Base-by-base conservation (phyloP, 495 filamentous ascomycete genomes). In the Cercophora sp. region DNA sequence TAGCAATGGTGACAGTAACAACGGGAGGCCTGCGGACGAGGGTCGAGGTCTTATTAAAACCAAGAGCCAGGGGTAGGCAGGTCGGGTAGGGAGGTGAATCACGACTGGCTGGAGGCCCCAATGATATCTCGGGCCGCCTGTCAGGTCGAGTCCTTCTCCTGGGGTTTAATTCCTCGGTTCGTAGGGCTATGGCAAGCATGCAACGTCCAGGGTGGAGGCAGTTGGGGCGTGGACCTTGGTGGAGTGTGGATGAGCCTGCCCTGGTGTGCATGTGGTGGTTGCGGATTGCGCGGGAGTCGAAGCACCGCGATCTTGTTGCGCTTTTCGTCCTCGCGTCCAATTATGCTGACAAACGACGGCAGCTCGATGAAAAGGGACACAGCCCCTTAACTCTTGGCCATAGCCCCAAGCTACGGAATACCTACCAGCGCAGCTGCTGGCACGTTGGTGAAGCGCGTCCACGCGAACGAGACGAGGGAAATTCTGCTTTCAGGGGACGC, bases 91-190 rank as follows among this genome's bases (percentile, higher is more conserved):
- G n/a, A n/a, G 52, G 55, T 59, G 51, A 39, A 59, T 56, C 50
- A 29, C 48, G 49, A 50, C 52, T 37, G 31, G 51, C 41, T 26
- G 56, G 52, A 54, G 52, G 53, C 57, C 53, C 26, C 49, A 52
- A 44, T 61, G 54, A 61, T 61, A 61, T 49, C 43, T 27, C 18
- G 8, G 40, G 44, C n/a, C 36, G 29, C 27, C 13, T 16, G 16
- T 18, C 15, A 46, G 23, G n/a, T 27, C 18, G 16, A 46, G 43
- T 29, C 16, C 19, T 46, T 24, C 18, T 18, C 26, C 32, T 15
- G 20, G 43, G 36, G 22, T 18, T 35, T 18, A 32, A 51, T 40
- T 41, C 35, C 48, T 51, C 48, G 36, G 44, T 20, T 43, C 18
- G 36, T 39, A 41, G 48, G 35, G 48, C 36, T 51, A 27, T 51